phyloP scores from a whole-genome alignment of 176 grass and related monocot species.

The Lolium multiflorum region DNA sequence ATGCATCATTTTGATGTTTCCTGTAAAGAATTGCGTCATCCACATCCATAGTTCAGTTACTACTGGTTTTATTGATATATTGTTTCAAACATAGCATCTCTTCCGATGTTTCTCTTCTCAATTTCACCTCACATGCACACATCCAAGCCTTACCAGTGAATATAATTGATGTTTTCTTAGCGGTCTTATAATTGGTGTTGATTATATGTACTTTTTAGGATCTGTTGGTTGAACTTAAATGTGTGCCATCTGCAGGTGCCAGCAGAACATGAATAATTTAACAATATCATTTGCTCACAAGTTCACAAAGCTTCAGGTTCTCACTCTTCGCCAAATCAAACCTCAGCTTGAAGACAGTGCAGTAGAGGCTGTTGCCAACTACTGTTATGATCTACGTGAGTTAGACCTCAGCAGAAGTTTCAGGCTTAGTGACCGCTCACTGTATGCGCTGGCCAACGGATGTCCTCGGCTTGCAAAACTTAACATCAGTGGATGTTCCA shows the following conservation, averaged over 20 bases:
- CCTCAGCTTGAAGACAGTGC: constrained; percentile 86
- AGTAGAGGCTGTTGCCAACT: constrained; percentile 72
- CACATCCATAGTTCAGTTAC: background rate
- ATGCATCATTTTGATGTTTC: background rate
- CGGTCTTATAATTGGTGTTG: too few relatives aligned
- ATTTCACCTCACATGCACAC: background rate
- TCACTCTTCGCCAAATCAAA: constrained; percentile 71
- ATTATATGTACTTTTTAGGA: background rate
- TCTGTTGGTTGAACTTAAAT: constrained; percentile 1
- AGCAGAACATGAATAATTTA: constrained; percentile 74
- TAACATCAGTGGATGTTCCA: constrained; percentile 87
- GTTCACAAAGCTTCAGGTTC: constrained; percentile 78
- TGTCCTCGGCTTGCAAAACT: constrained; percentile 69
- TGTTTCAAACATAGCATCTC: background rate
- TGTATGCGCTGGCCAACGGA: constrained; percentile 74
- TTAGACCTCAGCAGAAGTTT: constrained; percentile 89
- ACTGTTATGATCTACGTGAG: constrained; percentile 76
- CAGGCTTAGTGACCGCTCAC: constrained; percentile 66
- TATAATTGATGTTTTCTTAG: background rate
- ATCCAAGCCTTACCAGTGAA: background rate
- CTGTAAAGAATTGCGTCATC: background rate
- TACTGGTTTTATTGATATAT: background rate
- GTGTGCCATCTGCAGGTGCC: constrained; percentile 59
- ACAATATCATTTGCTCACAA: constrained; percentile 68
- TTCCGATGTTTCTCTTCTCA: background rate